These are phyloP conservation scores for Vaccinium darrowii DNA, from an alignment of 148 eudicot species.

Conservation along the genomic window DNA sequence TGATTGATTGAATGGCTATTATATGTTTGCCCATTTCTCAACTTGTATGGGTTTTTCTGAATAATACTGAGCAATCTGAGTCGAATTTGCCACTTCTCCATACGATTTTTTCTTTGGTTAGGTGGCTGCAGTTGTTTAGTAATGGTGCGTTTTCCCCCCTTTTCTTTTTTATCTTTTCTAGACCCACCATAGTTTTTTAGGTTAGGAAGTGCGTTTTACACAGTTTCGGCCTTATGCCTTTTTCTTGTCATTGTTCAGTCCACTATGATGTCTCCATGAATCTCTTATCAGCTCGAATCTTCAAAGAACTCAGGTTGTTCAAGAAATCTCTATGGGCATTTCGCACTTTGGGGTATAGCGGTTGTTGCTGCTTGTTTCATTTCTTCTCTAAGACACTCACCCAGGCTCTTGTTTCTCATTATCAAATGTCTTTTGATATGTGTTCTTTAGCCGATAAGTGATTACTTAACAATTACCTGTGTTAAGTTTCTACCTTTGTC, in stretches of 20 bases:
- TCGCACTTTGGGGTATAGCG: background rate
- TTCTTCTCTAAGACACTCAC: background rate
- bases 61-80: background rate
- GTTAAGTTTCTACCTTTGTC: background rate
- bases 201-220: background rate
- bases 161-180: background rate
- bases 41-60: background rate
- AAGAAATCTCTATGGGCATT: too few species aligned
- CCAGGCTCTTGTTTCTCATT: background rate
- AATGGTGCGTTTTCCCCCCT: background rate
- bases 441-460: background rate
- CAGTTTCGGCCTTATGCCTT: background rate
- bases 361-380: background rate
- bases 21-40: too few species aligned
- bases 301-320: background rate
- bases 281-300: background rate
- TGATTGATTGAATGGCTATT: background rate
- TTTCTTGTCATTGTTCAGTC: background rate
- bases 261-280: background rate
- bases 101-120: background rate
- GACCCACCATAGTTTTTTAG: background rate
- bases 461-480: background rate
- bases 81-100: background rate
- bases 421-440: background rate
- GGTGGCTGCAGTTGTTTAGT: background rate